Evolutionary conservation across 75 land plant genomes (phyloP), one percentile per base, ranked within the genome.

Genomic region (Pinus albicaulis): DNA sequence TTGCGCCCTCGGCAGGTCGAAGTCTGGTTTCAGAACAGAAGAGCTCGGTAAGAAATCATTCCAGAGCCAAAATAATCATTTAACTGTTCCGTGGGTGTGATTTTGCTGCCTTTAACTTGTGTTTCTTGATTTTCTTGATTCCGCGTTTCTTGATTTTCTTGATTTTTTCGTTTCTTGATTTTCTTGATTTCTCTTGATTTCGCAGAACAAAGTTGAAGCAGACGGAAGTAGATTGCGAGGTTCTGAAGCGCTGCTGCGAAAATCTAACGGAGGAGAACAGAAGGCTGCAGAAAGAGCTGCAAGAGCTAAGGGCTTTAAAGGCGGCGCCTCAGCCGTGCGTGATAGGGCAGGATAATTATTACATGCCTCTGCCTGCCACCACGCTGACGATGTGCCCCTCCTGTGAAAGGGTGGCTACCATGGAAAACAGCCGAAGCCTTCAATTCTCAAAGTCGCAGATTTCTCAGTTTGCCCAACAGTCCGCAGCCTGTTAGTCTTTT

Each of bases 11-110:
- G 98, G 1, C 98, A 95, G 74, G 98, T 95, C 0, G 98, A 95
- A 82, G 98, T 95, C 10, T 95, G 99, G 99, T 96, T 96, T 73
- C 99, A 96, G 59, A 96, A 93, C 91, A 72, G 96, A 56, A 86
- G 99, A 85, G 99, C 99, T 20, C 88, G 98, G 98, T 94, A 74
- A 11, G 59, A 6, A 12, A 7, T 28, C 13, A 48, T 26, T 28
- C 52, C 52, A 1, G 11, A 8, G 8, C 52, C 52, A 44, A 44
- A 7, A 7, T 44, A 44, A 44, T 44, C 52, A 1, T 1, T 8
- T 8, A 8, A 8, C 1, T 7, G 52, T 44, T 44, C 10, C 8
- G 2, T 8, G 52, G 10, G 1, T 44, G 52, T 44, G 52, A 44
- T 44, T 44, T 44, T 44, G 52, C 52, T 8, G 52, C 10, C 52